phyloP scores from a whole-genome alignment of 306 rosid genomes.

The Carpinus fangiana region DNA sequence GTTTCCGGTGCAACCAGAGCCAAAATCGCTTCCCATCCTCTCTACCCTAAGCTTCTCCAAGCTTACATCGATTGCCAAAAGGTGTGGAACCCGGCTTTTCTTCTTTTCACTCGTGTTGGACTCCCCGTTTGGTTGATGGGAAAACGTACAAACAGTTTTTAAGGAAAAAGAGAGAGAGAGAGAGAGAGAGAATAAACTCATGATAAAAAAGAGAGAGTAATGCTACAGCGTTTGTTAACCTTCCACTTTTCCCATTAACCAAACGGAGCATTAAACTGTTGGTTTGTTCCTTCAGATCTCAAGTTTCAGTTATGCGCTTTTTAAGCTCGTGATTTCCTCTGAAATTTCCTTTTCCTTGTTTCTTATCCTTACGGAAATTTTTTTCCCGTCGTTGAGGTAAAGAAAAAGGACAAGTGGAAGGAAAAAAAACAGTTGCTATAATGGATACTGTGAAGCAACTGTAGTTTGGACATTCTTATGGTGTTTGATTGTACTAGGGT shows the following conservation, averaged over 20 bases:
- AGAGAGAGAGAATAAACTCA: no score
- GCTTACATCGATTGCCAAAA: constrained; percentile 75
- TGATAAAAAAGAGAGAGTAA: neutral
- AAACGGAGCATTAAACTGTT: neutral
- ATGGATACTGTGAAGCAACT: neutral
- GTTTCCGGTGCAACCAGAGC: constrained; percentile 34
- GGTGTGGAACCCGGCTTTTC: constrained; percentile 34
- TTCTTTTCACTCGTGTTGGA: neutral
- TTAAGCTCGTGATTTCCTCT: no score
- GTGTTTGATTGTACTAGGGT: neutral
- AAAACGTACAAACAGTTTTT: constrained; percentile 5
- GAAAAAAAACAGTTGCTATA: no score
- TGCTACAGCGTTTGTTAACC: neutral
- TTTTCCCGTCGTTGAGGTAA: neutral
- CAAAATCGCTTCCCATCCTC: constrained; percentile 76
- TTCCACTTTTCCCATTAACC: no score
- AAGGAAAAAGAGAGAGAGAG: neutral
- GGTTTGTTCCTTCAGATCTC: neutral
- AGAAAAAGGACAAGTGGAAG: neutral
- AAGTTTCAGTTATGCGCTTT: no score
- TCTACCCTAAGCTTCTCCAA: constrained; percentile 61
- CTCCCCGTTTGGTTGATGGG: constrained; percentile 16
- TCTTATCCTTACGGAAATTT: neutral
- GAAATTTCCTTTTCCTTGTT: neutral
- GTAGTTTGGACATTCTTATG: neutral